Evolutionary conservation across 176 grass and related monocot genomes (phyloP).

Genomic region (Alopecurus myosuroides): DNA sequence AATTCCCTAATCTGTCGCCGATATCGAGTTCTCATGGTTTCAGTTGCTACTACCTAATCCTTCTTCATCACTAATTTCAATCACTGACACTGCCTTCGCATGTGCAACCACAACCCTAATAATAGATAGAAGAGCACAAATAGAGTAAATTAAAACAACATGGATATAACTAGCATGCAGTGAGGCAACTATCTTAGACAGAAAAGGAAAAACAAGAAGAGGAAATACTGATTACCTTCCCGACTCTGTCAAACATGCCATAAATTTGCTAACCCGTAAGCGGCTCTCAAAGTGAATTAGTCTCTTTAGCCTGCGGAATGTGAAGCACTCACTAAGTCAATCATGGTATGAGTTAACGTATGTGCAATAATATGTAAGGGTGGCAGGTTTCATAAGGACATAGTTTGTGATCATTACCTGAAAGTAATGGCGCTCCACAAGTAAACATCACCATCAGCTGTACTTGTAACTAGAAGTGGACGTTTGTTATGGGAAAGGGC

Average conservation of each 20-base stretch:
- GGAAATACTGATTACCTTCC: neutral
- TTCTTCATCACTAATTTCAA: neutral
- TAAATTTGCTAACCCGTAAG: neutral
- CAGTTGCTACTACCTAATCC: neutral
- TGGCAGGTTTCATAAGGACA: neutral
- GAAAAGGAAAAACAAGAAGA: neutral
- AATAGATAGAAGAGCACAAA: neutral
- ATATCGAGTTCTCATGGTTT: neutral
- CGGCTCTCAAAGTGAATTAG: neutral
- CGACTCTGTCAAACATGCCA: neutral
- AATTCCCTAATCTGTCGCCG: neutral
- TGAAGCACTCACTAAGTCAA: neutral
- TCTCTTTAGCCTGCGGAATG: neutral
- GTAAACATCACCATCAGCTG: fast-evolving
- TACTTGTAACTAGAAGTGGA: neutral
- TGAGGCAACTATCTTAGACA: too few species aligned
- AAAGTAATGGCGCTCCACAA: neutral
- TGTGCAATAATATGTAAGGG: too few species aligned
- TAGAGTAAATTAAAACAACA: neutral
- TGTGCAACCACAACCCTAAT: neutral
- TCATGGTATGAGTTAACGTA: neutral
- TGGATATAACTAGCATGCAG: neutral
- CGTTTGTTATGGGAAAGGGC: neutral
- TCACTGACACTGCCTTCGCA: neutral
- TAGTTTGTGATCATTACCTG: neutral